Evolutionary conservation across 1,284 basidiomycete genomes (phyloP).

Genomic region (Phenoliferia sp.): DNA sequence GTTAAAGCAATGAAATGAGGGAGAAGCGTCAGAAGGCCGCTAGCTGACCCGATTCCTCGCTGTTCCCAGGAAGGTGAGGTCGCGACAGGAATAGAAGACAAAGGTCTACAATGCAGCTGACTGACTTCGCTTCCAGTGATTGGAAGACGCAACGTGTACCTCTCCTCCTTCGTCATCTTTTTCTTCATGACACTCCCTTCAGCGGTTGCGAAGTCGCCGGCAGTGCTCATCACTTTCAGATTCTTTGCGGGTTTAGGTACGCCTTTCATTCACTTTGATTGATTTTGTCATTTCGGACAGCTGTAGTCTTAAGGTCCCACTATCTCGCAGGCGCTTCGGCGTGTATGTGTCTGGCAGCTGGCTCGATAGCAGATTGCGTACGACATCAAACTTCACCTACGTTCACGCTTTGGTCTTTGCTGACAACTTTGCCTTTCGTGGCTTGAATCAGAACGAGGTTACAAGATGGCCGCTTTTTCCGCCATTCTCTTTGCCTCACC

Average conservation of each 20-base stretch:
- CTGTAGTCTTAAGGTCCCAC: neutral
- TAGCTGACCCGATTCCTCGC: no score
- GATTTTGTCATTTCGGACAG: no score
- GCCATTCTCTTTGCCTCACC: slow-evolving; percentile 14
- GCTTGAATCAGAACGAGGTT: slow-evolving; percentile 13
- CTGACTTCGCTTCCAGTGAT: slow-evolving; percentile 26
- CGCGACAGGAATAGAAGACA: slow-evolving; percentile 51
- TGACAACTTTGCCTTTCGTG: neutral
- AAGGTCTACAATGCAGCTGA: neutral
- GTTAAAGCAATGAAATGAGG: no score
- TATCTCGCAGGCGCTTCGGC: neutral
- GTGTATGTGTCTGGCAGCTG: slow-evolving; percentile 43
- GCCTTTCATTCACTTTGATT: slow-evolving; percentile 41
- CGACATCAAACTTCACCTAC: no score
- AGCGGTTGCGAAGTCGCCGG: slow-evolving; percentile 58
- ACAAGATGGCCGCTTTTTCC: slow-evolving; percentile 11
- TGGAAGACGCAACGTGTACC: slow-evolving; percentile 52
- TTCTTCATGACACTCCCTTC: slow-evolving; percentile 64
- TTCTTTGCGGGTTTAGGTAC: slow-evolving; percentile 55
- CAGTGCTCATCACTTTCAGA: slow-evolving; percentile 60
- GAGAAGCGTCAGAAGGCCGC: no score
- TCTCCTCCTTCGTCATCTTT: slow-evolving; percentile 61
- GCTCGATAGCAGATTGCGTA: slow-evolving; percentile 48
- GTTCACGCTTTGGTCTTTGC: no score
- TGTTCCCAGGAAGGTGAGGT: no score